phyloP scores from a whole-genome alignment of 352 stramenopile genomes.

The Phytophthora pisi region DNA sequence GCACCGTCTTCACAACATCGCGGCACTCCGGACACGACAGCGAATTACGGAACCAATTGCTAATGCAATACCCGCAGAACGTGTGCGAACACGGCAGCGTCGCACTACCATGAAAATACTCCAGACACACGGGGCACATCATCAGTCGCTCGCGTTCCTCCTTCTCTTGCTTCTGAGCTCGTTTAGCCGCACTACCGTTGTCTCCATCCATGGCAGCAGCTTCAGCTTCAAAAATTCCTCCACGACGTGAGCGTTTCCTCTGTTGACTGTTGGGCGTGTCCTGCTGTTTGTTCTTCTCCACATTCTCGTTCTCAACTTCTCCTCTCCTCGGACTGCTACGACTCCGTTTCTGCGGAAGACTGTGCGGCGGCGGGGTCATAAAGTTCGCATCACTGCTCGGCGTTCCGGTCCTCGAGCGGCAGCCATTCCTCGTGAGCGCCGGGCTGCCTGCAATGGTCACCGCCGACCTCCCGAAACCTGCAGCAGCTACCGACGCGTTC shows the following conservation, averaged over 20 bases:
- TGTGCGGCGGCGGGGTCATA: slow-evolving; percentile 23
- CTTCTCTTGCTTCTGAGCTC: slow-evolving; percentile 29
- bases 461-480: slow-evolving; percentile 22
- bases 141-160: slow-evolving; percentile 75
- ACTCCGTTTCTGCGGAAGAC: slow-evolving; percentile 35
- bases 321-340: slow-evolving; percentile 27
- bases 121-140: slow-evolving; percentile 82
- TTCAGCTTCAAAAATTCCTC: slow-evolving; percentile 27
- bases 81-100: slow-evolving; percentile 86
- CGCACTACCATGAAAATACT: slow-evolving; percentile 79
- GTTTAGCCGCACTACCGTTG: slow-evolving; percentile 9
- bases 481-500: slow-evolving; percentile 12
- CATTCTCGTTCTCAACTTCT: slow-evolving; percentile 23
- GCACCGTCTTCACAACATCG: slow-evolving; percentile 59
- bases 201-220: slow-evolving; percentile 19
- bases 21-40: slow-evolving; percentile 84
- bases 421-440: slow-evolving; percentile 20
- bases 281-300: slow-evolving; percentile 28
- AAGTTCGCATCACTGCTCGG: slow-evolving; percentile 17
- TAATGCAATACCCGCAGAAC: slow-evolving; percentile 82
- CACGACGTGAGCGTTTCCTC: slow-evolving; percentile 44
- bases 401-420: slow-evolving; percentile 17
- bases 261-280: slow-evolving; percentile 36
- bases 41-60: slow-evolving; percentile 77
- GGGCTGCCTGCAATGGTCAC: slow-evolving; percentile 26